Percentiles rank a stretch among this genome's conserved stretches.
Conservation (phyloP, 768 basidiomycete genomes). For the Psilocybe cyanescens region DNA sequence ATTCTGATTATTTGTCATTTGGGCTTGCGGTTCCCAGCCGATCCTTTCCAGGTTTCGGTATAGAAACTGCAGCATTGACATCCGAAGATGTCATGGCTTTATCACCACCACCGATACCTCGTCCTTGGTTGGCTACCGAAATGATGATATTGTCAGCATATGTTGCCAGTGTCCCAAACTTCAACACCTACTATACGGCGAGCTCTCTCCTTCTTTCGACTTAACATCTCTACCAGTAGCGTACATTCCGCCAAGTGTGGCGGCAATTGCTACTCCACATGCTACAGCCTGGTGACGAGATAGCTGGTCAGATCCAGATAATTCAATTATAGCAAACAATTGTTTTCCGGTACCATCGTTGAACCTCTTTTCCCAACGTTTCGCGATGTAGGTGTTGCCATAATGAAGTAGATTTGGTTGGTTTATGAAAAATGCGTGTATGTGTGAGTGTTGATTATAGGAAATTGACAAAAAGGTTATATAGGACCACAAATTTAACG, state of each 20-base stretch:
- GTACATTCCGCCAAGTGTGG: slow-evolving; percentile 37
- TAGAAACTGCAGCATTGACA: slow-evolving; percentile 39
- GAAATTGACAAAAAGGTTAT: no score
- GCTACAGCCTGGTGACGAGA: slow-evolving; percentile 30
- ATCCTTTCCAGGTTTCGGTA: slow-evolving; percentile 31
- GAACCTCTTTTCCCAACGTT: slow-evolving; percentile 24
- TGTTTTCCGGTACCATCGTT: slow-evolving; percentile 19
- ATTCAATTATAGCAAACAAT: background rate
- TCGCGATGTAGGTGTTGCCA: slow-evolving; percentile 5
- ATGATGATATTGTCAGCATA: background rate
- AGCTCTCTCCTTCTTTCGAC: slow-evolving; percentile 33
- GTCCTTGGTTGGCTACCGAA: slow-evolving; percentile 20
- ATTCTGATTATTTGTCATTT: background rate
- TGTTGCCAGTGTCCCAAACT: background rate
- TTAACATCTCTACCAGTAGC: slow-evolving; percentile 34
- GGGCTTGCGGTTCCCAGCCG: background rate
- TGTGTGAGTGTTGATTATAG: no score
- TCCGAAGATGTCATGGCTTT: slow-evolving; percentile 42
- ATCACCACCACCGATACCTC: slow-evolving; percentile 30
- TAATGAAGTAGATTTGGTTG: background rate
- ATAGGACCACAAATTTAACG: no score
- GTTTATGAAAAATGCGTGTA: background rate
- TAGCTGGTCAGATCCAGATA: background rate
- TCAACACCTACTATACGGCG: slow-evolving; percentile 33
- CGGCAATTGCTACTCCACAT: slow-evolving; percentile 29